Evolutionary conservation across 1,139 yeast genomes (phyloP).

Genomic region (Candida neerlandica): DNA sequence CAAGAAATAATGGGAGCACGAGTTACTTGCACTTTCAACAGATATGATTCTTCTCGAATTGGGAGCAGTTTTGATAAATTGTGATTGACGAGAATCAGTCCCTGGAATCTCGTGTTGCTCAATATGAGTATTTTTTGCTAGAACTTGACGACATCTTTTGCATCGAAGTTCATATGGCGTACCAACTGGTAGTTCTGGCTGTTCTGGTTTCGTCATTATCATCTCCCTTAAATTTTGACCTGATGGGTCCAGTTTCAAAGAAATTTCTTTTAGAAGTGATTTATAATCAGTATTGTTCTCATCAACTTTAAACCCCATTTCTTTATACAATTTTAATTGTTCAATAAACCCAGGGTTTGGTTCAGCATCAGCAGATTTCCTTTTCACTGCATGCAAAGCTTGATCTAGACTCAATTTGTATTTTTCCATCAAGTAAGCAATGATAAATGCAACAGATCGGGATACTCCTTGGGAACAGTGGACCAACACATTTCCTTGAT

Average conservation of each 20-base stretch:
- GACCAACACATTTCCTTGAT: conserved; percentile 51
- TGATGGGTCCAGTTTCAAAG: conserved; percentile 31
- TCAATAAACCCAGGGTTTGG: conserved; percentile 81
- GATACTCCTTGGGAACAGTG: conserved; percentile 91
- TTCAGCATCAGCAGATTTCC: conserved; percentile 58
- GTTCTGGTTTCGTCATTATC: conserved; percentile 11
- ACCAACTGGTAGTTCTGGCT: conserved; percentile 1
- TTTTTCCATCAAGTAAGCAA: conserved; percentile 80
- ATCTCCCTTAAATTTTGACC: conserved; percentile 25
- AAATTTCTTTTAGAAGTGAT: conserved; percentile 28
- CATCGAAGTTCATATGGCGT: conserved; percentile 53
- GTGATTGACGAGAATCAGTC: conserved; percentile 60
- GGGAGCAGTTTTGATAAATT: conserved; percentile 62
- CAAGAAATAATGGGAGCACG: conserved; percentile 79
- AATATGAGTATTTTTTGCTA: conserved; percentile 53
- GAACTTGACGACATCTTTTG: conserved; percentile 64
- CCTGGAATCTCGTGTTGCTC: conserved; percentile 65
- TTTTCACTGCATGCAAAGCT: conserved; percentile 70
- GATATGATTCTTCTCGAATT: conserved; percentile 58
- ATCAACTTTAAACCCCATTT: conserved; percentile 33
- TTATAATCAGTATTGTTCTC: conserved; percentile 26
- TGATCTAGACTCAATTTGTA: conserved; percentile 60
- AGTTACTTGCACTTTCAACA: conserved; percentile 54
- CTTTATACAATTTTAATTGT: conserved; percentile 65
- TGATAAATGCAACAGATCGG: conserved; percentile 70